Conservation (phyloP, 345 rosid genomes). For the Viola odorata region DNA sequence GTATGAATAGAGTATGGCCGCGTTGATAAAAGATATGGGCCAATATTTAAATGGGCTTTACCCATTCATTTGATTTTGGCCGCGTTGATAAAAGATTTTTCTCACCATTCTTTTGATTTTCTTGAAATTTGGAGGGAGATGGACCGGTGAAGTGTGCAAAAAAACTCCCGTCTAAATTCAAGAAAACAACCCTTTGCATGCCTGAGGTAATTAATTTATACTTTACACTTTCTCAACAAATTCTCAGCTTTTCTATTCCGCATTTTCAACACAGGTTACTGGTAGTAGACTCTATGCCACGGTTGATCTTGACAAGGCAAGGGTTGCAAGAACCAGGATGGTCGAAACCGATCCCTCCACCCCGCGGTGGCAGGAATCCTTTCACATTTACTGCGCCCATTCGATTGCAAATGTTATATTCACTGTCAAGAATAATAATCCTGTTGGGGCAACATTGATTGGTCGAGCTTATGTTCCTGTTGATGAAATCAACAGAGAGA, state of each 20-base stretch:
- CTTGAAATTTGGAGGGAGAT: conserved; percentile 13
- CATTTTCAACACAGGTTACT: conserved; percentile 19
- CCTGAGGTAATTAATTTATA: conserved; percentile 7
- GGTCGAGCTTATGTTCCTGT: conserved; percentile 73
- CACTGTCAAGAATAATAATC: conserved; percentile 52
- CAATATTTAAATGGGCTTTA: no score
- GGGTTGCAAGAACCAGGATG: conserved; percentile 58
- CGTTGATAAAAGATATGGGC: no score
- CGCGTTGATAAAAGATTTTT: no score
- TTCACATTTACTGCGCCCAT: conserved; percentile 64
- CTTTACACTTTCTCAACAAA: background rate
- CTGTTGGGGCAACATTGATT: conserved; percentile 49
- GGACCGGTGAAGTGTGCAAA: conserved; percentile 27
- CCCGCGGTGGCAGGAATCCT: conserved; percentile 51
- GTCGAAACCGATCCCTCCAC: conserved; percentile 23
- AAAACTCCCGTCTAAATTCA: conserved; percentile 29
- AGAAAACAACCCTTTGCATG: conserved; percentile 24
- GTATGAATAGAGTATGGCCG: no score
- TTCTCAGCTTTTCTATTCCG: background rate
- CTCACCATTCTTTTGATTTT: conserved; percentile 1
- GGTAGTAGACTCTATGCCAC: conserved; percentile 56
- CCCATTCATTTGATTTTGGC: no score
- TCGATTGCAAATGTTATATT: conserved; percentile 43
- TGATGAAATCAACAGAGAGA: conserved; percentile 38
- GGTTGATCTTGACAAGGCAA: conserved; percentile 65